phyloP scores from a whole-genome alignment of 805 yeast genomes.

The Candida taoyuanica region DNA sequence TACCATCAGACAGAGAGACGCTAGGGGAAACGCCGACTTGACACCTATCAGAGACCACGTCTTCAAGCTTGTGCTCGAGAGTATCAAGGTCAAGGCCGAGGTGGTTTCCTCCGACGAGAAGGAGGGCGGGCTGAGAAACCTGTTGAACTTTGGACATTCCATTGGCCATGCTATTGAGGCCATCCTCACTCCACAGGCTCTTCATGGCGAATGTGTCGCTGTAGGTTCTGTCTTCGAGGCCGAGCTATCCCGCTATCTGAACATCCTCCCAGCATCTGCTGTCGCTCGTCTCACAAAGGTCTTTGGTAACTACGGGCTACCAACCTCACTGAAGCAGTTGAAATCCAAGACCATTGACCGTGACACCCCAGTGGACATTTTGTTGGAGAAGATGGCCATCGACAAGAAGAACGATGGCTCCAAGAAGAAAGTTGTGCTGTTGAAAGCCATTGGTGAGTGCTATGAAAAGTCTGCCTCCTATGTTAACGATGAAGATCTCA shows the following conservation, averaged over 20 bases:
- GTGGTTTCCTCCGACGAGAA: slow-evolving; percentile 94
- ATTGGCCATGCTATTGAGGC: slow-evolving; percentile 99
- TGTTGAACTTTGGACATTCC: slow-evolving; percentile 92
- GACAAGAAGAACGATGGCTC: slow-evolving; percentile 96
- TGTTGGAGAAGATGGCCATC: slow-evolving; percentile 83
- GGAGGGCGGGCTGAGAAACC: slow-evolving; percentile 89
- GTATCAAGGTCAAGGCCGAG: slow-evolving; percentile 86
- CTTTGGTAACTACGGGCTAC: slow-evolving; percentile 80
- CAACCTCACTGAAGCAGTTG: slow-evolving; percentile 62
- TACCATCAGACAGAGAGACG: slow-evolving; percentile 51
- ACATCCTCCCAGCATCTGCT: slow-evolving; percentile 85
- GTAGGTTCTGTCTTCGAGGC: slow-evolving; percentile 94
- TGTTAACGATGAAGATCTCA: slow-evolving; percentile 74
- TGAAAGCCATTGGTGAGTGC: slow-evolving; percentile 84
- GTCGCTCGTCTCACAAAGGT: slow-evolving; percentile 86
- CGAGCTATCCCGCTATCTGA: slow-evolving; percentile 87
- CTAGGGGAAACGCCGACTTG: slow-evolving; percentile 54
- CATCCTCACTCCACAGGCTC: slow-evolving; percentile 90
- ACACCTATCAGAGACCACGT: slow-evolving; percentile 67
- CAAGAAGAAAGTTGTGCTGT: slow-evolving; percentile 78
- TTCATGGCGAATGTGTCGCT: slow-evolving; percentile 99
- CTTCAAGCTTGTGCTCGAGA: slow-evolving; percentile 73
- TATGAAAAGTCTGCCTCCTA: slow-evolving; percentile 83
- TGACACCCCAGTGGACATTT: slow-evolving; percentile 67
- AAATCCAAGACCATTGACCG: slow-evolving; percentile 66